Evolutionary conservation across 176 grass and related monocot genomes (phyloP).

Genomic region (Triticum timopheevii): DNA sequence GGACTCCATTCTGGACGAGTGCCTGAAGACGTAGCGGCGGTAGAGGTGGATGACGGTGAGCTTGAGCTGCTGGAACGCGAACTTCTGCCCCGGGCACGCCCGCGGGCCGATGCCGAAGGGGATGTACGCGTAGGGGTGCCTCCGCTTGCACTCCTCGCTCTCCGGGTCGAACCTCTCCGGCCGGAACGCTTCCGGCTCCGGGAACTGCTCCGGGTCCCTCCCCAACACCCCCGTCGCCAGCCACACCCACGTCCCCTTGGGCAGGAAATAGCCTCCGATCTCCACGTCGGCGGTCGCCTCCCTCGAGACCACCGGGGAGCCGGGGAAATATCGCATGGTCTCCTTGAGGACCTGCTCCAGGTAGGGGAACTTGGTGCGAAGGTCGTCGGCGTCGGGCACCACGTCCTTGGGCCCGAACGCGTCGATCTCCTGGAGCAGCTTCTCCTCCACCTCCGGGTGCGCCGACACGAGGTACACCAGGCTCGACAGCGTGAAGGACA

Average conservation of each 20-base stretch:
- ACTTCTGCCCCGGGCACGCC: conserved; percentile 61
- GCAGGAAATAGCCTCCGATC: conserved; percentile 48
- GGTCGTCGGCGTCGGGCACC: conserved; percentile 38
- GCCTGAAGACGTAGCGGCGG: conserved; percentile 49
- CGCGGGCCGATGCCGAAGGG: conserved; percentile 68
- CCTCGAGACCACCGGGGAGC: conserved; percentile 45
- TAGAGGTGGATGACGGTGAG: conserved; percentile 54
- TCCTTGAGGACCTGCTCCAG: conserved; percentile 61
- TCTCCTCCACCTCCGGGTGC: conserved; percentile 62
- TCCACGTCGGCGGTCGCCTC: conserved; percentile 49
- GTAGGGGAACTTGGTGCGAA: conserved; percentile 54
- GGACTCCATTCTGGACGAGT: conserved; percentile 51
- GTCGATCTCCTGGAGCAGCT: conserved; percentile 57
- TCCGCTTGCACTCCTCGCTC: conserved; percentile 35
- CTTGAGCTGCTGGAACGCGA: conserved; percentile 65
- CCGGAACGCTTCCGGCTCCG: conserved; percentile 41
- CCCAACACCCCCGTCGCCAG: conserved; percentile 45
- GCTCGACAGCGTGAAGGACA: conserved; percentile 51
- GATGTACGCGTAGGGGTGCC: conserved; percentile 74
- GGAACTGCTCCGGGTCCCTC: conserved; percentile 48
- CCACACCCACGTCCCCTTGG: conserved; percentile 80
- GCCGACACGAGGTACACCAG: conserved; percentile 50
- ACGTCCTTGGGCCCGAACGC: conserved; percentile 14
- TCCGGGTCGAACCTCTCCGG: conserved; percentile 57
- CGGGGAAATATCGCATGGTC: conserved; percentile 53